Conservation (phyloP, 495 filamentous ascomycete genomes). For the Aspergillus avenaceus region DNA sequence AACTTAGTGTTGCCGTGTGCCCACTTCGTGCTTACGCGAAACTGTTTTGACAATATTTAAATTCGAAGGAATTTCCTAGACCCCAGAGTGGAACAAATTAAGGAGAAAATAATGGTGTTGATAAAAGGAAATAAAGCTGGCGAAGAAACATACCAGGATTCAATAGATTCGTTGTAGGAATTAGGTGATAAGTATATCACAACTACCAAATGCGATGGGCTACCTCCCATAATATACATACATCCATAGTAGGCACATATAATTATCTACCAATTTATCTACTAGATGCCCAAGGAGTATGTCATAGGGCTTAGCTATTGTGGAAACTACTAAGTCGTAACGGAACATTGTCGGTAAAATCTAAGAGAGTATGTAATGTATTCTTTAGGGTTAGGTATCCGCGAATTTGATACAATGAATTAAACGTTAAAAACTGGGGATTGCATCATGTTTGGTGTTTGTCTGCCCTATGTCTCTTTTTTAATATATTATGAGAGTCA, state of each 20-base stretch:
- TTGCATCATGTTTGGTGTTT: background rate
- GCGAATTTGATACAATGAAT: background rate
- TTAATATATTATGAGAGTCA: too few relatives aligned
- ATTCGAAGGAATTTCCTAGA: background rate
- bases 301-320: too few relatives aligned
- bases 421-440: background rate
- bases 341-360: background rate
- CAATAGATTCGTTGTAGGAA: background rate
- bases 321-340: too few relatives aligned
- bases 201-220: too few relatives aligned
- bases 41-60: slow-evolving; percentile 6
- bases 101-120: background rate
- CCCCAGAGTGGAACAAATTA: background rate
- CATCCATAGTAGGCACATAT: too few relatives aligned
- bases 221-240: background rate
- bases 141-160: background rate
- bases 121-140: background rate
- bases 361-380: background rate
- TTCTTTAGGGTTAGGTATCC: background rate
- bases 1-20: slow-evolving; percentile 8
- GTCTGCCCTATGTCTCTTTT: background rate
- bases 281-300: too few relatives aligned
- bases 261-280: too few relatives aligned
- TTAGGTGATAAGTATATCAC: background rate
- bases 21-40: slow-evolving; percentile 23